Conservation (phyloP, 495 filamentous ascomycete species). For the Alectoria sarmentosa region DNA sequence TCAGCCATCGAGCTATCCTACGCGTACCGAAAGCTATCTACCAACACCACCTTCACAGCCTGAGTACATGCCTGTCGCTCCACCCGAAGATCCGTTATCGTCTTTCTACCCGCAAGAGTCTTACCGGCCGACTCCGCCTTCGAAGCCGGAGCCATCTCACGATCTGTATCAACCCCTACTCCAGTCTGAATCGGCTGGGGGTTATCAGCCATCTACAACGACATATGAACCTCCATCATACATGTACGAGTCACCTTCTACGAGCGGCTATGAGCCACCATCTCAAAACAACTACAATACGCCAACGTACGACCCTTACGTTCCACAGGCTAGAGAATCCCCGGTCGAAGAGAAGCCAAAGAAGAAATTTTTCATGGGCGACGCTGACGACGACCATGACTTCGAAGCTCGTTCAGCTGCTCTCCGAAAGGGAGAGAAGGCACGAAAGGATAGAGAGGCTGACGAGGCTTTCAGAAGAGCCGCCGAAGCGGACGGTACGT, state of each 20-base stretch:
- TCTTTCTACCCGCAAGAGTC: constrained; percentile 19
- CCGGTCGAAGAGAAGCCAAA: constrained; percentile 51
- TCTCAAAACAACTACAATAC: constrained; percentile 29
- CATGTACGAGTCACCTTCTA: constrained; percentile 22
- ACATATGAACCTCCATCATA: constrained; percentile 19
- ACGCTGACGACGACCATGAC: constrained; percentile 59
- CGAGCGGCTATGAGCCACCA: constrained; percentile 24
- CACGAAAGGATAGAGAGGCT: constrained; percentile 45
- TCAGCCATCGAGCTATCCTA: constrained; percentile 33
- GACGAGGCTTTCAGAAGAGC: constrained; percentile 77
- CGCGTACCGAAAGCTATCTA: constrained; percentile 36
- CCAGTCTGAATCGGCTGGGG: neutral
- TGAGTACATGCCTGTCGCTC: constrained; percentile 42
- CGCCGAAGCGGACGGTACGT: constrained; percentile 75
- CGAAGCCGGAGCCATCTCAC: constrained; percentile 14
- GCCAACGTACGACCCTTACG: constrained; percentile 30
- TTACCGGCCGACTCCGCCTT: constrained; percentile 25
- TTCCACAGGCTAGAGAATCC: constrained; percentile 30
- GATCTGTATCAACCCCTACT: neutral
- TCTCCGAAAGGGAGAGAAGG: constrained; percentile 47
- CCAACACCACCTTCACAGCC: constrained; percentile 42
- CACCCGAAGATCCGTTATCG: constrained; percentile 34
- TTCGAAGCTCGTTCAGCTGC: constrained; percentile 45
- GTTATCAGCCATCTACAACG: constrained; percentile 4
- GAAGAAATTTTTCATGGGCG: constrained; percentile 74